These are phyloP conservation scores for Sapria himalayana DNA, from an alignment of 345 rosid species.

Conservation along the genomic window DNA sequence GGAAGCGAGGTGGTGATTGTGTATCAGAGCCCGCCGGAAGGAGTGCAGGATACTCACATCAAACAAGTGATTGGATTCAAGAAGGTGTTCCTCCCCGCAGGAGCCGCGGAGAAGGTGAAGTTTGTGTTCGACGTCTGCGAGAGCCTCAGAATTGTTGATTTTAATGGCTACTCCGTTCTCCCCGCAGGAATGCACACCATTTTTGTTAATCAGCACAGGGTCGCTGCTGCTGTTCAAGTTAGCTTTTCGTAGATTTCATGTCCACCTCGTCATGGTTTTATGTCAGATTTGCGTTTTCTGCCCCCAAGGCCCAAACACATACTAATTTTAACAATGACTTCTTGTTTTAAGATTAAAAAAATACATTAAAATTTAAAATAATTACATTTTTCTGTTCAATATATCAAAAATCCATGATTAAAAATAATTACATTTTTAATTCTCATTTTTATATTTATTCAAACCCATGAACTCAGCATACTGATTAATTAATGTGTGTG, in stretches of 20 bases:
- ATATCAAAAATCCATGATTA: too few species aligned
- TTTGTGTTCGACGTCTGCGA: conserved; percentile 4
- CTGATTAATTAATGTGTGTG: too few species aligned
- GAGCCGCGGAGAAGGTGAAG: not conserved
- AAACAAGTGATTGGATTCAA: conserved; percentile 8
- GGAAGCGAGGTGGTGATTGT: conserved; percentile 9
- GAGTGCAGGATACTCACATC: not conserved
- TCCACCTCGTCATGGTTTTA: too few species aligned
- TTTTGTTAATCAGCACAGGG: not conserved
- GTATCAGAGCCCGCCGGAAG: conserved; percentile 8
- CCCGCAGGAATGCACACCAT: conserved; percentile 7
- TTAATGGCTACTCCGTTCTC: conserved; percentile 3
- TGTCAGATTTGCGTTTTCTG: too few species aligned
- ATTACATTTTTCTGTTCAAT: too few species aligned
- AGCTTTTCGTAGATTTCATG: not conserved
- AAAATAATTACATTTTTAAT: too few species aligned
- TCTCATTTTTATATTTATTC: too few species aligned
- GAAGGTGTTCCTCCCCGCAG: conserved; percentile 5
- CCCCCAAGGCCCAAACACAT: too few species aligned
- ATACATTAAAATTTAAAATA: too few species aligned
- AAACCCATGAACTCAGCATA: too few species aligned
- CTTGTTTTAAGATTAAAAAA: too few species aligned
- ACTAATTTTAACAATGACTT: too few species aligned
- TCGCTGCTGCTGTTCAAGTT: conserved; percentile 1
- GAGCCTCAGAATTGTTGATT: conserved; percentile 5